phyloP scores from a whole-genome alignment of 2,329 filamentous ascomycete genomes.

The Fusarium acutatum region DNA sequence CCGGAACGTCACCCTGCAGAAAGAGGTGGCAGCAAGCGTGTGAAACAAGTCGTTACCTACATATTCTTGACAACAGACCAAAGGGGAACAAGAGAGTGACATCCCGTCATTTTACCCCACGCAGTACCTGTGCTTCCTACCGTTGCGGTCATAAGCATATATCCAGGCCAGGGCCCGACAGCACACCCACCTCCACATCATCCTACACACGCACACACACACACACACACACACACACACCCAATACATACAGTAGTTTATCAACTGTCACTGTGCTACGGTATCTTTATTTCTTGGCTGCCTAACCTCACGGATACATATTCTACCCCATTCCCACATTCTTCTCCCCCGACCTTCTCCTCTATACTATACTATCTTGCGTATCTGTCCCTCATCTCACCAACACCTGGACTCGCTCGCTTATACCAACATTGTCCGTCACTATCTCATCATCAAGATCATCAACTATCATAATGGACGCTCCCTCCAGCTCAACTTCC shows the following conservation, averaged over 20 bases:
- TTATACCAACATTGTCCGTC: conserved; percentile 2
- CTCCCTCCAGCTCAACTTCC: conserved; percentile 44
- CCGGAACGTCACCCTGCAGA: conserved; percentile 27
- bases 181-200: conserved; percentile 6
- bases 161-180: conserved; percentile 9
- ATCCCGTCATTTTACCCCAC: conserved; percentile 28
- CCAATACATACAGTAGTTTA: conserved; percentile 1
- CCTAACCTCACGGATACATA: conserved; percentile 19
- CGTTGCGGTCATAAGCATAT: conserved; percentile 13
- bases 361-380: background rate
- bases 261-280: conserved; percentile 2
- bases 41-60: conserved; percentile 8
- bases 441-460: conserved; percentile 6
- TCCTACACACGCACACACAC: background rate
- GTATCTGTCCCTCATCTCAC: background rate
- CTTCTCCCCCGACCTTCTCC: background rate
- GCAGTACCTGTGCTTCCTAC: background rate
- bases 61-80: conserved; percentile 1
- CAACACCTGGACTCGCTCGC: background rate
- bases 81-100: conserved; percentile 9
- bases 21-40: conserved; percentile 1
- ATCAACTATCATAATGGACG: conserved; percentile 42
- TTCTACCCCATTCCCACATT: conserved; percentile 14
- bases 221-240: background rate
- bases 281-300: conserved; percentile 21